Evolutionary conservation across 2,329 filamentous ascomycete genomes (phyloP).

Genomic region (Cladosporium sphaerospermum): DNA sequence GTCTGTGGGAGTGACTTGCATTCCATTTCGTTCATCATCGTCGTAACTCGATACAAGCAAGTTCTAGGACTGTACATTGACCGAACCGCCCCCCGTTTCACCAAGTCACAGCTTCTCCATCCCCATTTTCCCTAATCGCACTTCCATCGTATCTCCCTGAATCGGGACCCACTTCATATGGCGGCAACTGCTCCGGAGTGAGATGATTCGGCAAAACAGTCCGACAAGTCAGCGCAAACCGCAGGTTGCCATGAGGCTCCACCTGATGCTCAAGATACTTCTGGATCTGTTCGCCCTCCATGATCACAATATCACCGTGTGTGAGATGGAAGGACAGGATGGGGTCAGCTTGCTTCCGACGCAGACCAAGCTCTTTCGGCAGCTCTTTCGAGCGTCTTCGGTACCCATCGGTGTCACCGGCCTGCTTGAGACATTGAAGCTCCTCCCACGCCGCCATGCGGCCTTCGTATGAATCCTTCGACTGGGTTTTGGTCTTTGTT

Average conservation of each 20-base stretch:
- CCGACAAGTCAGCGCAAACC: conserved; percentile 54
- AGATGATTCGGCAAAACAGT: conserved; percentile 45
- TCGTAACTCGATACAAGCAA: too few species aligned
- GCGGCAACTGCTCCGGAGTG: conserved; percentile 31
- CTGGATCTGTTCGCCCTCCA: conserved; percentile 57
- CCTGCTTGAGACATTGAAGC: conserved; percentile 21
- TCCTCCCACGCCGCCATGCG: conserved; percentile 29
- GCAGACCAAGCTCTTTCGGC: conserved; percentile 33
- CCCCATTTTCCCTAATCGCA: conserved; percentile 1
- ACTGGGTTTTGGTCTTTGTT: conserved; percentile 15
- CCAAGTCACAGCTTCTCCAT: conserved; percentile 5
- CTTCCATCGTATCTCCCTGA: conserved; percentile 32
- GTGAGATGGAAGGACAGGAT: conserved; percentile 44
- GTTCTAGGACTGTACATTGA: too few species aligned
- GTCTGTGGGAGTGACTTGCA: too few species aligned
- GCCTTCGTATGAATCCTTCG: conserved; percentile 25
- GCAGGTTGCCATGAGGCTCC: conserved; percentile 43
- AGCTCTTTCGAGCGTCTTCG: conserved; percentile 27
- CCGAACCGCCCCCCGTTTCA: not conserved
- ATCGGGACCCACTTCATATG: conserved; percentile 34
- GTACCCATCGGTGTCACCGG: not conserved
- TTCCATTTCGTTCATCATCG: too few species aligned
- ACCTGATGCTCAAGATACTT: conserved; percentile 55
- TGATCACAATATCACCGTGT: conserved; percentile 60
- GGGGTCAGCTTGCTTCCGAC: conserved; percentile 27